These are phyloP conservation scores for Verticillium zaregamsianum DNA, from an alignment of 2,329 filamentous ascomycete genomes.

Conservation along the genomic window DNA sequence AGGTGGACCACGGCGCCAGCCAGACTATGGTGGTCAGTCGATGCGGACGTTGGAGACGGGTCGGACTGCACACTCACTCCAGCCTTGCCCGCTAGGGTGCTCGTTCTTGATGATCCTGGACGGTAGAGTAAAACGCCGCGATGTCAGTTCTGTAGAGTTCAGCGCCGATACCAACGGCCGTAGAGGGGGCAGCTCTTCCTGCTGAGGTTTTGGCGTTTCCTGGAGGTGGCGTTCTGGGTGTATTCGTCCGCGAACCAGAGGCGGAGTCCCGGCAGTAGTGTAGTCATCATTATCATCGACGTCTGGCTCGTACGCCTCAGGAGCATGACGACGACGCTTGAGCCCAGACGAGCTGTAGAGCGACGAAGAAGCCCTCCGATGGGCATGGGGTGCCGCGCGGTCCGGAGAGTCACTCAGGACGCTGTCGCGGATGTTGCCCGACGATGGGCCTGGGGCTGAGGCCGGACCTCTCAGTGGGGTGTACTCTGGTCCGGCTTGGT, in stretches of 20 bases:
- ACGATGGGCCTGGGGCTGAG: too few relatives aligned
- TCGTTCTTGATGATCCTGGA: conserved; percentile 23
- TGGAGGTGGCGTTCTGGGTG: conserved; percentile 9
- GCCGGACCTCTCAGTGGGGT: not conserved
- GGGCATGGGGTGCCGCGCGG: not conserved
- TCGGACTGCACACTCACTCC: conserved; percentile 24
- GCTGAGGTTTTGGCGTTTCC: conserved; percentile 27
- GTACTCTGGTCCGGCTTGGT: not conserved
- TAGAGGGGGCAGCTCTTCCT: conserved; percentile 20
- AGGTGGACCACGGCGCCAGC: conserved; percentile 26
- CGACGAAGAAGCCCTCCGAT: not conserved
- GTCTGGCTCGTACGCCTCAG: not conserved
- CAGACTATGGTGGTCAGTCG: conserved; percentile 15
- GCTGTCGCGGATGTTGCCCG: not conserved
- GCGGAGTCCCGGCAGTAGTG: too few relatives aligned
- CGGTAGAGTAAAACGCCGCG: conserved; percentile 12
- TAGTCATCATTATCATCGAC: not conserved
- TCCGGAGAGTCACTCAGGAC: not conserved
- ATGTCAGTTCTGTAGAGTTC: not conserved
- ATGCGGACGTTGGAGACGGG: not conserved
- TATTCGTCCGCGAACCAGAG: conserved; percentile 11
- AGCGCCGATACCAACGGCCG: conserved; percentile 1
- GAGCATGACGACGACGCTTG: not conserved
- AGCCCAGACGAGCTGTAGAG: not conserved
- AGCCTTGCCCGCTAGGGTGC: conserved; percentile 24